Evolutionary conservation across 1,284 basidiomycete genomes (phyloP).

Genomic region (Cryptococcus sp.): DNA sequence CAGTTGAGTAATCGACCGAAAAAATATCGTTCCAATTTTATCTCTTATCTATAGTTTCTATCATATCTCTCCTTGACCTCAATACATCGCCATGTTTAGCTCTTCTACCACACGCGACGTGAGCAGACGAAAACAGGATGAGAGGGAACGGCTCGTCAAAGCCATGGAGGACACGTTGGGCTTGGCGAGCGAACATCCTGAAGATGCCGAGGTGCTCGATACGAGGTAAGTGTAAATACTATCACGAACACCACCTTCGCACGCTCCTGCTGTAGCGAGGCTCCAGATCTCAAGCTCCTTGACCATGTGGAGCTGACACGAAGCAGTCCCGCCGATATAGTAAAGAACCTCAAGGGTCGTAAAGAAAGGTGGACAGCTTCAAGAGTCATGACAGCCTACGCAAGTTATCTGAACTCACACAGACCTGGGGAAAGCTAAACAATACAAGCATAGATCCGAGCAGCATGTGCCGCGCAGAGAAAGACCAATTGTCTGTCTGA

Average conservation of each 20-base stretch:
- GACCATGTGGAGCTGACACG: neutral
- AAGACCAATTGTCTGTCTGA: constrained; percentile 48
- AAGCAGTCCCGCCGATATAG: constrained; percentile 31
- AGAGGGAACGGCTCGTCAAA: constrained; percentile 26
- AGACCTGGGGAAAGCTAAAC: neutral
- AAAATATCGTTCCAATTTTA: too few species aligned
- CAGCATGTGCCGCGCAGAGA: constrained; percentile 41
- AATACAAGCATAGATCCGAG: constrained; percentile 29
- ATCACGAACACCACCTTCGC: neutral
- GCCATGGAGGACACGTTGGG: constrained; percentile 33
- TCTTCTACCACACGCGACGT: neutral
- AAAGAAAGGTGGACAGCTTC: constrained; percentile 36
- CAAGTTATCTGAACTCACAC: constrained; percentile 15
- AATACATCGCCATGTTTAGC: neutral
- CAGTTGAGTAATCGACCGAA: too few species aligned
- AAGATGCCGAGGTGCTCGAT: constrained; percentile 23
- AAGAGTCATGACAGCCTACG: constrained; percentile 39
- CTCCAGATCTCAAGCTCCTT: too few species aligned
- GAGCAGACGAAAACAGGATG: constrained; percentile 20
- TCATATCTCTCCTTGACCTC: too few species aligned
- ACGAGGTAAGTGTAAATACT: constrained; percentile 9
- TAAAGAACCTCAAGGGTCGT: constrained; percentile 30
- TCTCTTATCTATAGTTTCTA: too few species aligned
- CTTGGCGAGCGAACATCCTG: constrained; percentile 26
- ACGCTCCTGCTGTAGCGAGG: neutral